Evolutionary conservation across 768 basidiomycete genomes (phyloP).

Genomic region (Neoboletus subvelutipes): DNA sequence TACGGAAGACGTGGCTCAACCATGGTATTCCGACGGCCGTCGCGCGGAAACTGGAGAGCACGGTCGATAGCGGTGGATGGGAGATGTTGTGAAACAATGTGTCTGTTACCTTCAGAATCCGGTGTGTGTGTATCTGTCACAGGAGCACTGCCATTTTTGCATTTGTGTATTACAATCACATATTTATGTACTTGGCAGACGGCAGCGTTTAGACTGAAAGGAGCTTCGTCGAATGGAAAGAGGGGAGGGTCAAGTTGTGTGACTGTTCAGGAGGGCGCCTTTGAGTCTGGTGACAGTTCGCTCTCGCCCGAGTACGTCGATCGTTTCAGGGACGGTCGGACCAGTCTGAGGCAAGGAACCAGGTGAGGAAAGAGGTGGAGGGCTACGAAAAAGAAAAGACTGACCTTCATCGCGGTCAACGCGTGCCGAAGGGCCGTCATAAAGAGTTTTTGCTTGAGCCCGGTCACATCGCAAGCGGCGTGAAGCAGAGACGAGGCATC

Average conservation of each 20-base stretch:
- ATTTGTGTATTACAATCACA: background rate
- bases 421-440: slow-evolving; percentile 77
- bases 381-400: slow-evolving; percentile 10
- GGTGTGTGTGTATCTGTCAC: too few species aligned
- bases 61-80: slow-evolving; percentile 92
- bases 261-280: slow-evolving; percentile 2
- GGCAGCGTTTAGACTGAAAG: background rate
- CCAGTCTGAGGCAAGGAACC: slow-evolving; percentile 34
- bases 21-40: slow-evolving; percentile 89
- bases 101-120: too few species aligned
- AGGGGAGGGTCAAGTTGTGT: background rate
- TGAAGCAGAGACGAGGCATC: slow-evolving; percentile 43
- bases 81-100: slow-evolving; percentile 85
- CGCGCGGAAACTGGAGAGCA: slow-evolving; percentile 84
- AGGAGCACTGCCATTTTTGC: background rate
- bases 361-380: background rate
- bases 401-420: slow-evolving; percentile 82
- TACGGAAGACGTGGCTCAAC: slow-evolving; percentile 86
- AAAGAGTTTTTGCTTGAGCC: slow-evolving; percentile 49
- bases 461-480: slow-evolving; percentile 40
- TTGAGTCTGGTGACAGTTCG: slow-evolving; percentile 22
- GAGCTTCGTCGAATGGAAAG: background rate
- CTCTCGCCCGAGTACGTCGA: slow-evolving; percentile 38
- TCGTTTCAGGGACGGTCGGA: slow-evolving; percentile 41
- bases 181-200: background rate